Evolutionary conservation across 805 yeast species (phyloP), one percentile per base, ranked within the genome.

Genomic region (Cyberlindnera xishuangbannaensis): DNA sequence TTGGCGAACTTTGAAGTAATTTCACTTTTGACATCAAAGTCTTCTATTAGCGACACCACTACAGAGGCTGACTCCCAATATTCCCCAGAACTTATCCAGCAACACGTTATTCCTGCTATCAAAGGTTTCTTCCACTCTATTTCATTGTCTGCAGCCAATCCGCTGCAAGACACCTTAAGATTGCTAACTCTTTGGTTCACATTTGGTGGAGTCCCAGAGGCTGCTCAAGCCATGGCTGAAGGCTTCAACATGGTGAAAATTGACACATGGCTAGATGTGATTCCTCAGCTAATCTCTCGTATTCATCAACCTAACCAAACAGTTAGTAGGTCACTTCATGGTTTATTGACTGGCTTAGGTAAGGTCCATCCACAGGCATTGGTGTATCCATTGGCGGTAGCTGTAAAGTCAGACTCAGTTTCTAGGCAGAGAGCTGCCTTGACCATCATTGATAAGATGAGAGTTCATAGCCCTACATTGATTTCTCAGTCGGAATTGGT

Each of bases 361-460:
- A 81, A 83, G 45, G 90, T 90, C 1, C 97, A 92, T 59, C 98
- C 99, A 1, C 98, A 92, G 55, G 97, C 97, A 0, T 70, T 92
- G 49, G 90, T 92, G 6, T 90, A 87, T 53, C 97, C 97, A 4
- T 67, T 92, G 38, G 90, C 95, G 10, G 99, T 92, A 36, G 96
- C 97, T 10, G 86, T 88, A 31, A 88, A 92, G 43, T 84, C 96
- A 0, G 97, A 90, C 50, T 84, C 95, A 44, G 74, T 82, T 21
- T 82, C 83, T 5, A 74, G 98, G 48, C 94, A 87, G 58, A 73
- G 76, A 50, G 97, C 98, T 1, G 99, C 99, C 0, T 64, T 78
- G 47, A 80, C 87, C 0, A 88, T 94, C 37, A 80, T 92, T 45
- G 95, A 87, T 43, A 86, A 85, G 53, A 85, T 92, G 95, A 68